These are phyloP conservation scores for Hypomontagnella monticulosa DNA, from an alignment of 495 filamentous ascomycete species.

Conservation along the genomic window DNA sequence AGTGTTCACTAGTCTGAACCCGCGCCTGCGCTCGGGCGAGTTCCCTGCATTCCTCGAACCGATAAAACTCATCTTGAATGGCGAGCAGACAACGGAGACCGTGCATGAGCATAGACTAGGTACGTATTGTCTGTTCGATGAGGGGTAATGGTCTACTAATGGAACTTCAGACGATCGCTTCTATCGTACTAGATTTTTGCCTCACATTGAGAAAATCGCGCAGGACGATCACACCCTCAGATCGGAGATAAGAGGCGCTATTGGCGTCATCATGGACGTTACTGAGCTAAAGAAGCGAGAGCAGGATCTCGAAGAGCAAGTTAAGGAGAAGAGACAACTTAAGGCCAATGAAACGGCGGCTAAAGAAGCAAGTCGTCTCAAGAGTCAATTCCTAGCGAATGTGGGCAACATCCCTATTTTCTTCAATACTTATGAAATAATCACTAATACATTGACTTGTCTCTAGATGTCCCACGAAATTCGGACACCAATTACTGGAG, in stretches of 20 bases:
- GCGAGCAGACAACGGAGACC: slow-evolving; percentile 56
- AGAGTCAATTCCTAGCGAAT: slow-evolving; percentile 74
- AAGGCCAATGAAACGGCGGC: slow-evolving; percentile 72
- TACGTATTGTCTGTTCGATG: slow-evolving; percentile 23
- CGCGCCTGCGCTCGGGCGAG: slow-evolving; percentile 47
- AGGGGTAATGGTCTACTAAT: slow-evolving; percentile 24
- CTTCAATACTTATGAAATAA: neutral
- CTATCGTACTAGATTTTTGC: slow-evolving; percentile 72
- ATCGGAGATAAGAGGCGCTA: slow-evolving; percentile 67
- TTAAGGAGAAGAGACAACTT: slow-evolving; percentile 68
- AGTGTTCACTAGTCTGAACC: slow-evolving; percentile 58
- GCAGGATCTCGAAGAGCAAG: slow-evolving; percentile 63
- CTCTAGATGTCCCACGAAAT: slow-evolving; percentile 87
- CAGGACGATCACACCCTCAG: slow-evolving; percentile 56
- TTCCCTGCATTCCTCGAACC: slow-evolving; percentile 58
- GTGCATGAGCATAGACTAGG: slow-evolving; percentile 61
- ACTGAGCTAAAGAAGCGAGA: slow-evolving; percentile 71
- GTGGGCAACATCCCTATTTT: slow-evolving; percentile 36
- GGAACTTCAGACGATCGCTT: slow-evolving; percentile 58
- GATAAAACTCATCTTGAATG: slow-evolving; percentile 67
- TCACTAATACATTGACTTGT: slow-evolving; percentile 6
- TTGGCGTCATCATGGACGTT: slow-evolving; percentile 74
- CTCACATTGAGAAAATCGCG: slow-evolving; percentile 61
- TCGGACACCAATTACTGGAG: slow-evolving; percentile 74
- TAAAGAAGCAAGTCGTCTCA: slow-evolving; percentile 74